These are phyloP conservation scores for Carex arenaria DNA, from an alignment of 202 grass and related monocot genomes.

Conservation along the genomic window DNA sequence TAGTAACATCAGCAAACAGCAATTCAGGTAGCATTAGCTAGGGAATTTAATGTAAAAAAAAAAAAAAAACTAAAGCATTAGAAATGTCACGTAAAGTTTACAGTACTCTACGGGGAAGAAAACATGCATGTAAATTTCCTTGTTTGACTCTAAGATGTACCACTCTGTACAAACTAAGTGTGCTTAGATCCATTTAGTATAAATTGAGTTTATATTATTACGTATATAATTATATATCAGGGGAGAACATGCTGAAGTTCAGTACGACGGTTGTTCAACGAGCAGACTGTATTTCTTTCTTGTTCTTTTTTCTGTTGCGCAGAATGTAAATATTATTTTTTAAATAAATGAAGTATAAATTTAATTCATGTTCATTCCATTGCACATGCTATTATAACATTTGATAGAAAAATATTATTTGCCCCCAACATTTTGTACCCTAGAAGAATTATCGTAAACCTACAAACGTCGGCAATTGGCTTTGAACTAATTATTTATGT, in stretches of 20 bases:
- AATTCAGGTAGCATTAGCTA: too few species aligned
- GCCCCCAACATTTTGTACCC: neutral
- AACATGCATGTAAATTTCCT: neutral
- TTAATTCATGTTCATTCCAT: neutral
- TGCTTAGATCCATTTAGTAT: neutral
- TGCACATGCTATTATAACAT: neutral
- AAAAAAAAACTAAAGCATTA: neutral
- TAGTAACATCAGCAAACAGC: too few species aligned
- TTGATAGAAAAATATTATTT: neutral
- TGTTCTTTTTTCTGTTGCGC: neutral
- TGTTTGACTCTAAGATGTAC: neutral
- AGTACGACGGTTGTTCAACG: neutral
- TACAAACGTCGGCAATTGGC: too few species aligned
- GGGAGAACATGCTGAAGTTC: neutral
- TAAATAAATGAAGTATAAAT: neutral
- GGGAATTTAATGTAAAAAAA: too few species aligned
- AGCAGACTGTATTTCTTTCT: neutral
- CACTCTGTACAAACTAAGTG: neutral
- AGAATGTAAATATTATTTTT: neutral
- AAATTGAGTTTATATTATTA: neutral
- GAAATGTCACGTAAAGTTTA: neutral
- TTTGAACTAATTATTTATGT: too few species aligned
- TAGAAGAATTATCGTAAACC: neutral
- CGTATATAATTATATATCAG: neutral
- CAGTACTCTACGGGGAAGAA: neutral